A percentile compares a stretch with the other conserved stretches of the same genome.
Evolutionary conservation across 2,329 filamentous ascomycete genomes (phyloP).

Genomic region (Talaromyces piceae): DNA sequence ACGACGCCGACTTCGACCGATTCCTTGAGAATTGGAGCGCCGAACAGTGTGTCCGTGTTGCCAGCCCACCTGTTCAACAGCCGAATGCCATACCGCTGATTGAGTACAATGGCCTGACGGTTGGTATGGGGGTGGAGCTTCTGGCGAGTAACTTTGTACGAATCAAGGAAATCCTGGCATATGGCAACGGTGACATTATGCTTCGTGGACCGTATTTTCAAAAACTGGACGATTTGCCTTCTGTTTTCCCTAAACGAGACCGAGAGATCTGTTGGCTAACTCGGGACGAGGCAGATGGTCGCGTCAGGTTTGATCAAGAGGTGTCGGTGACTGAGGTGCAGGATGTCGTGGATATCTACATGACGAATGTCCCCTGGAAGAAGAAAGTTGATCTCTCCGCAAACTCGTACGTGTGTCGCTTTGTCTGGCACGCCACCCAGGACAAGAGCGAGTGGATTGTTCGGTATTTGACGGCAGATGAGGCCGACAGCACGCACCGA

Average conservation of each 20-base stretch:
- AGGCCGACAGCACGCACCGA: constrained; percentile 21
- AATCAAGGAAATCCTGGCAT: constrained; percentile 30
- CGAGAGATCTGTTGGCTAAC: constrained; percentile 43
- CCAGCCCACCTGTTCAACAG: background rate
- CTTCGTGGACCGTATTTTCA: constrained; percentile 35
- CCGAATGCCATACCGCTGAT: background rate
- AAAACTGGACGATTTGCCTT: constrained; percentile 24
- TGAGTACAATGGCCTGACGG: constrained; percentile 13
- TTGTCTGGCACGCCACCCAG: constrained; percentile 28
- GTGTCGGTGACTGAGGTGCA: constrained; percentile 35
- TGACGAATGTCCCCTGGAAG: constrained; percentile 46
- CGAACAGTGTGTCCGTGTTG: background rate
- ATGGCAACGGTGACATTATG: constrained; percentile 15
- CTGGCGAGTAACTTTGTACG: constrained; percentile 33
- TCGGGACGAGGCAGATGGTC: constrained; percentile 24
- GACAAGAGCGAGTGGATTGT: constrained; percentile 18
- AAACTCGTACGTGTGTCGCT: constrained; percentile 20
- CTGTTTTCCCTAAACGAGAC: constrained; percentile 27
- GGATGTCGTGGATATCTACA: constrained; percentile 37
- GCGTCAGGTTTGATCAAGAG: constrained; percentile 24
- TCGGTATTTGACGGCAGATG: constrained; percentile 22
- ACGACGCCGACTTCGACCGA: constrained; percentile 15
- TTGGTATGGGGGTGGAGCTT: constrained; percentile 31
- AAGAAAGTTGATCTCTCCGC: constrained; percentile 6
- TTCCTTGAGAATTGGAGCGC: constrained; percentile 8